Conservation (phyloP, 805 yeast genomes). For the Kodamaea kaohsiungensis region DNA sequence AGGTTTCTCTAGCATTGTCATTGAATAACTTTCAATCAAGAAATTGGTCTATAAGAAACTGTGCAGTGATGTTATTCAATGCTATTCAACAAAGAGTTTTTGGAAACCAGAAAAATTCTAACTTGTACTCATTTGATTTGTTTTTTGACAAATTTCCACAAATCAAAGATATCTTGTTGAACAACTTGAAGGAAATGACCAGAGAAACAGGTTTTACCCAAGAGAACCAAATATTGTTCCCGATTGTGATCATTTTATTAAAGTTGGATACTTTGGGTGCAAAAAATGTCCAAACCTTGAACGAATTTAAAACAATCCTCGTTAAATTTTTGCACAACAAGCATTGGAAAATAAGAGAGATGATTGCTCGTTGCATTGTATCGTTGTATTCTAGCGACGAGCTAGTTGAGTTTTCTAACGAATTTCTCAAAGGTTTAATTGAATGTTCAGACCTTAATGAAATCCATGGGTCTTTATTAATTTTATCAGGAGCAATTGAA, state of each 20-base stretch:
- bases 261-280: constrained; percentile 59
- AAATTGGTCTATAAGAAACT: constrained; percentile 86
- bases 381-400: constrained; percentile 36
- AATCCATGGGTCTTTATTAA: constrained; percentile 18
- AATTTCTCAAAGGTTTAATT: constrained; percentile 16
- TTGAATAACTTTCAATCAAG: constrained; percentile 62
- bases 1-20: constrained; percentile 59
- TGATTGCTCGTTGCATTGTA: constrained; percentile 74
- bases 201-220: neutral
- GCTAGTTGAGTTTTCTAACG: constrained; percentile 20
- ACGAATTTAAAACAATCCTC: constrained; percentile 46
- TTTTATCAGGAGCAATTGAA: constrained; percentile 23
- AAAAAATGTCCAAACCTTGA: constrained; percentile 49
- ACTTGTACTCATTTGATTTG: constrained; percentile 54
- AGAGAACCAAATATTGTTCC: constrained; percentile 62
- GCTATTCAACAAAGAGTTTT: constrained; percentile 79
- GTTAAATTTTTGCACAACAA: constrained; percentile 45
- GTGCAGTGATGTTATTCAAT: constrained; percentile 91
- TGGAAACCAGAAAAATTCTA: constrained; percentile 56
- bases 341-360: constrained; percentile 84
- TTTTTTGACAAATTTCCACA: constrained; percentile 70
- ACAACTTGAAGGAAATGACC: constrained; percentile 22
- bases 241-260: constrained; percentile 72
- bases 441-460: constrained; percentile 10
- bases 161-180: constrained; percentile 50